Base-by-base conservation (phyloP, 139 green algal species). In the Pseudopediastrum boryanum region DNA sequence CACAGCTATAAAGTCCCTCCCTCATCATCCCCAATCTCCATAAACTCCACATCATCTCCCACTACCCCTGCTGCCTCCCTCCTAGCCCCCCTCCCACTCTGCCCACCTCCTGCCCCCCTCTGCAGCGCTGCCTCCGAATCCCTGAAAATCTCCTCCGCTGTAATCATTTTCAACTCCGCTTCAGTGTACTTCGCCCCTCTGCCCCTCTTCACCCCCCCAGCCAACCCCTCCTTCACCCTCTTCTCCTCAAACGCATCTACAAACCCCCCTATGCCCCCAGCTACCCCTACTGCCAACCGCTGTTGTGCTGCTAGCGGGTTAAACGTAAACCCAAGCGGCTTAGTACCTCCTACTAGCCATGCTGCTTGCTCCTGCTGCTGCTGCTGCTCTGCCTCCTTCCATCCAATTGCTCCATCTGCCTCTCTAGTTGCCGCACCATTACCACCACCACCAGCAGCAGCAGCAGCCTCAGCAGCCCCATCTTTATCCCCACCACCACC, bases 191-290 rank as follows among this genome's bases (percentile, higher is more conserved):
- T n/a, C n/a, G n/a, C n/a, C n/a, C n/a, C n/a, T n/a, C n/a, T n/a
- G n/a, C 44, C 61, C 8, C 71, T 51, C 4, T 56, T 56, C 10
- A 44, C 25, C 51, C 51, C 70, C 35, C 43, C 25, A 39, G 21
- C 66, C 25, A 16, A 25, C 7, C 25, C 36, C 0, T 19, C 7
- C 43, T 42, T 33, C 36, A n/a, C 23, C 3, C 8, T 38, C 38
- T 68, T 43, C 2, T 71, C 44, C 48, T 42, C 71, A 58, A 61
- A 78, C 0, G 23, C 71, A 58, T 78, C 71, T 6, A 27, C 52
- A 12, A 52, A 56, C 0, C 71, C 23, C 4, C 51, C 7, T 41
- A n/a, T n/a, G n/a, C 50, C 41, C 23, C 71, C 39, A 16, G 61
- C 39, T 16, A 78, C 27, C 3, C 31, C 29, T 41, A 78, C 4